Conservation (phyloP, 192 early-diverging fungal species). For the Coemansia umbellata region DNA sequence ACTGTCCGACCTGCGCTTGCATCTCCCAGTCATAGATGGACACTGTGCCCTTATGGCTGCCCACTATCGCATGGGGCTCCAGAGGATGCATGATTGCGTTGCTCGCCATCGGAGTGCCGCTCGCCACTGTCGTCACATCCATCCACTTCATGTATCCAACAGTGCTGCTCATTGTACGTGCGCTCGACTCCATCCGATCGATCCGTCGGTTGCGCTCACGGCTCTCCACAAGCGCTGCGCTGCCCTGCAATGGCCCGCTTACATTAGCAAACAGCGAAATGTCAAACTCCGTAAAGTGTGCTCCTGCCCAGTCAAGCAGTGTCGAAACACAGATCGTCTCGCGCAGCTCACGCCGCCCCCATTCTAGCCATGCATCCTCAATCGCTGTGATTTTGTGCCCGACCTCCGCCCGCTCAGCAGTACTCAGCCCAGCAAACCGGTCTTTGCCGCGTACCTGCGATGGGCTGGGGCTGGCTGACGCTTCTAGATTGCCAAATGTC, state of each 20-base stretch:
- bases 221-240: conserved; percentile 39
- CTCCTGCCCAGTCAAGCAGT: conserved; percentile 48
- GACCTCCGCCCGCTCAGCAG: conserved; percentile 11
- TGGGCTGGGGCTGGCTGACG: not conserved
- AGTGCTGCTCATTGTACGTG: conserved; percentile 16
- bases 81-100: conserved; percentile 71
- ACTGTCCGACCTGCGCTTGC: conserved; percentile 36
- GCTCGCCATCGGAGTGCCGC: conserved; percentile 4
- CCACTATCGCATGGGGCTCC: conserved; percentile 78
- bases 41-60: conserved; percentile 63
- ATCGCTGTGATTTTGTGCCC: conserved; percentile 4
- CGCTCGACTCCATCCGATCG: conserved; percentile 26
- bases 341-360: conserved; percentile 44
- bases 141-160: conserved; percentile 29
- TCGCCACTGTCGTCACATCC: conserved; percentile 33
- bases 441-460: not conserved
- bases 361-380: conserved; percentile 39
- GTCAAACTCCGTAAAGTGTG: conserved; percentile 49
- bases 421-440: conserved; percentile 20
- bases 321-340: conserved; percentile 28
- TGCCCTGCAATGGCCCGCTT: conserved; percentile 40
- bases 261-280: conserved; percentile 46
- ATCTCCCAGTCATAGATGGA: conserved; percentile 48
- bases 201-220: conserved; percentile 33
- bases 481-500: conserved; percentile 6